phyloP scores from a whole-genome alignment of 495 filamentous ascomycete species.

The Podospora didyma region DNA sequence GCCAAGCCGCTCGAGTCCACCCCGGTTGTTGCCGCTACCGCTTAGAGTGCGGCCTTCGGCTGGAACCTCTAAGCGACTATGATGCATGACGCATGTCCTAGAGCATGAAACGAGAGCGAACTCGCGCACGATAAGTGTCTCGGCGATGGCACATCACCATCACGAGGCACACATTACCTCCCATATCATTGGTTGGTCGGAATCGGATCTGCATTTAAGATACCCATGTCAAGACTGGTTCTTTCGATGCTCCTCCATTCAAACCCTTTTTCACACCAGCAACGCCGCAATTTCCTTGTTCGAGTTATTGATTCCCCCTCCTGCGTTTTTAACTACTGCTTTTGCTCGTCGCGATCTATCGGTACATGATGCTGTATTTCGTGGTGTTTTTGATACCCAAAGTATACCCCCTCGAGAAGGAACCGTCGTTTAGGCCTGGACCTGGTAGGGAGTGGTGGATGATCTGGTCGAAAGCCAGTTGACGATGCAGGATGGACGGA shows the following conservation, averaged over 20 bases:
- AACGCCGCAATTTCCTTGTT: slow-evolving; percentile 6
- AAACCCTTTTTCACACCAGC: slow-evolving; percentile 9
- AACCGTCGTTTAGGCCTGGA: not conserved
- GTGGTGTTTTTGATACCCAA: slow-evolving; percentile 32
- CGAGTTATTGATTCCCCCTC: slow-evolving; percentile 24
- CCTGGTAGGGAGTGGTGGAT: not conserved
- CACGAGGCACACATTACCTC: slow-evolving; percentile 24
- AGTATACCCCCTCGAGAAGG: slow-evolving; percentile 20
- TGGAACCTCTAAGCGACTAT: slow-evolving; percentile 7
- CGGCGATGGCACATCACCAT: slow-evolving; percentile 12
- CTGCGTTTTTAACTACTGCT: slow-evolving; percentile 12
- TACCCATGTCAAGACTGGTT: slow-evolving; percentile 51
- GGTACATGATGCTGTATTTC: slow-evolving; percentile 17
- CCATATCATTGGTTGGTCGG: slow-evolving; percentile 39
- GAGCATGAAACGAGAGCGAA: slow-evolving; percentile 30
- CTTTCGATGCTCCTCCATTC: slow-evolving; percentile 39
- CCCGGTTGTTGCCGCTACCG: slow-evolving; percentile 44
- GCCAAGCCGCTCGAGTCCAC: slow-evolving; percentile 34
- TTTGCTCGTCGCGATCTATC: slow-evolving; percentile 12
- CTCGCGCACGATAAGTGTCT: slow-evolving; percentile 13
- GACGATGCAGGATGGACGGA: slow-evolving; percentile 1
- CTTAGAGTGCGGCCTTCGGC: slow-evolving; percentile 31
- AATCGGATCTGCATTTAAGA: slow-evolving; percentile 54
- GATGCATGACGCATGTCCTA: slow-evolving; percentile 12
- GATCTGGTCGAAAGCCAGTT: not conserved